Evolutionary conservation across 2,329 filamentous ascomycete species (phyloP), one percentile per base, ranked within the genome.

Genomic region (Xylariales sp.): DNA sequence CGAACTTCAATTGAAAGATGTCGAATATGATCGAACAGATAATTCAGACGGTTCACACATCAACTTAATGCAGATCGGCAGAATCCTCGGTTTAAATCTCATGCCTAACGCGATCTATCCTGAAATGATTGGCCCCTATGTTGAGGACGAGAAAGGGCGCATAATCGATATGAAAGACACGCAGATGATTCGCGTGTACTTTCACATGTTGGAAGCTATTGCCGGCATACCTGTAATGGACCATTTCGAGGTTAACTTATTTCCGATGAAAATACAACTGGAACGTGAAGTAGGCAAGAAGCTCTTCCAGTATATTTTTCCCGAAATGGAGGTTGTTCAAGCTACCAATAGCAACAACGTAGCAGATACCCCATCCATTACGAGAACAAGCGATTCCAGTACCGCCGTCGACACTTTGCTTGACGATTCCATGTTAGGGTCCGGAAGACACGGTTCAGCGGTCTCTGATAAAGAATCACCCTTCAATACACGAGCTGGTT

Each of bases 181-280:
- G 53, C 93, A 94, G 76, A 98, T 98, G 91, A 87, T 99, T 59
- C 89, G 91, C 41, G 93, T 99, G 12, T 96, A 97, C 78, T 99
- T 97, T 93, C 90, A 97, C 78, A 97, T 97, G 93, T 86, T 99
- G 4, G 96, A 99, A 81, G 94, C 96, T 7, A 97, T 99, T 78
- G 96, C 95, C 45, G 96, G 96, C 56, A 99, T 99, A 69, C 93
- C 95, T 0, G 94, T 99, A 39, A 93, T 99, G 85, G 95, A 98
- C 74, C 92, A 97, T 75, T 99, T 99, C 75, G 94, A 98, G 79
- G 93, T 99, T 63, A 93, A 94, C 63, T 83, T 99, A 23, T 94
- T 97, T 78, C 97, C 96, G 0, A 87, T 99, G 78, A 97, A 94
- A 79, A 90, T 99, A 28, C 96, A 99, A 78, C 85, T 99, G 43